phyloP scores from a whole-genome alignment of 2,329 filamentous ascomycete species.

The Myriosclerotinia scirpicola region DNA sequence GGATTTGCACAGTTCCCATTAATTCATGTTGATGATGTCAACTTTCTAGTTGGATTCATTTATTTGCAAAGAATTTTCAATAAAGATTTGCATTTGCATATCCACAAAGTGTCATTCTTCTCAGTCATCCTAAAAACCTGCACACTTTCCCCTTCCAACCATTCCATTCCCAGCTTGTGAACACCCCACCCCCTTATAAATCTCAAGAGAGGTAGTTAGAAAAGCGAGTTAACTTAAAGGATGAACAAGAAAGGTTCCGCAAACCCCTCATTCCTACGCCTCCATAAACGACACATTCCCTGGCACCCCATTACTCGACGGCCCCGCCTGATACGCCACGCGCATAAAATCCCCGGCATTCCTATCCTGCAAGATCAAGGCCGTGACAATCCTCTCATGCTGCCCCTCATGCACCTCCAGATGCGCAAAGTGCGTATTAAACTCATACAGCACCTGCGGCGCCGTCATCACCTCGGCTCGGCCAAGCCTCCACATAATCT shows the following conservation, averaged over 20 bases:
- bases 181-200: no score
- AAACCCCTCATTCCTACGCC: neutral
- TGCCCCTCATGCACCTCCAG: neutral
- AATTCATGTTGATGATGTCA: neutral
- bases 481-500: neutral
- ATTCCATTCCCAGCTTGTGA: neutral
- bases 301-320: neutral
- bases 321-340: neutral
- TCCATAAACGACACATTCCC: constrained; percentile 3
- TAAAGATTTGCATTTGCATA: no score
- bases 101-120: neutral
- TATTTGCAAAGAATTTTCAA: neutral
- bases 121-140: neutral
- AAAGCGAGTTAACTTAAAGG: no score
- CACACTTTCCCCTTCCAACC: neutral
- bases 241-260: neutral
- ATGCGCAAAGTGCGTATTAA: neutral
- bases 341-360: neutral
- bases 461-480: neutral
- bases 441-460: neutral
- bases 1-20: no score
- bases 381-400: neutral
- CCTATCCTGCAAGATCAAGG: neutral
- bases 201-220: no score
- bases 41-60: neutral